These are phyloP conservation scores for Plasmodium berghei DNA, from an alignment of 169 alveolate species.

Conservation along the genomic window DNA sequence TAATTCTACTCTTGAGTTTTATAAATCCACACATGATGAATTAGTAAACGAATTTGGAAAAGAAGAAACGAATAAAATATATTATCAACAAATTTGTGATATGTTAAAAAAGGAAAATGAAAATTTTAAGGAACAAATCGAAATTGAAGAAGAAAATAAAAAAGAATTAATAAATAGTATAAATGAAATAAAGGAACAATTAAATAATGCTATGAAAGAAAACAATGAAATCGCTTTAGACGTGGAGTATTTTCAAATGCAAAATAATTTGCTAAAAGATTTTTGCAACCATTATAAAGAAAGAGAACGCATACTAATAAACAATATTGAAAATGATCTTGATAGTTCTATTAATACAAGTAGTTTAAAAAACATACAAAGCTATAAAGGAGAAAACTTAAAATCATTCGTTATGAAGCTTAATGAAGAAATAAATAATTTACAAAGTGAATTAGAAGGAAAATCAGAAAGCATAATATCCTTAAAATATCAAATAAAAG, in stretches of 20 bases:
- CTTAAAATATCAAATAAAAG: constrained; percentile 67
- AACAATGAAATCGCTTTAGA: constrained; percentile 60
- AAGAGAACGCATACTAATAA: constrained; percentile 37
- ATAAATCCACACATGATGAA: constrained; percentile 74
- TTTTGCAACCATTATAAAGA: constrained; percentile 50
- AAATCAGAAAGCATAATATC: constrained; percentile 30
- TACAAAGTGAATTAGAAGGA: constrained; percentile 16
- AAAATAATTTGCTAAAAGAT: constrained; percentile 38
- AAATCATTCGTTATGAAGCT: constrained; percentile 45
- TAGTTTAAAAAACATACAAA: constrained; percentile 19
- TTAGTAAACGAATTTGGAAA: constrained; percentile 61
- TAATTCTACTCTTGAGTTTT: constrained; percentile 62
- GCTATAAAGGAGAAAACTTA: constrained; percentile 42
- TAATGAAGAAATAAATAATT: constrained; percentile 44
- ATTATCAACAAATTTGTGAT: constrained; percentile 51
- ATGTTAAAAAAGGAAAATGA: constrained; percentile 54
- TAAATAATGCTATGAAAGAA: constrained; percentile 44
- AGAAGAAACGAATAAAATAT: constrained; percentile 61
- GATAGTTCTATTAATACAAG: not conserved
- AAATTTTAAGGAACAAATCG: constrained; percentile 25
- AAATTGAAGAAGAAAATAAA: constrained; percentile 54
- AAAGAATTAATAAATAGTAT: constrained; percentile 35
- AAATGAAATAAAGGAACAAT: constrained; percentile 42
- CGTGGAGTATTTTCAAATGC: constrained; percentile 64
- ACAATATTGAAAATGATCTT: constrained; percentile 28